Conservation (phyloP, 1,284 basidiomycete species). For the Pseudomicrostroma phylloplanum region DNA sequence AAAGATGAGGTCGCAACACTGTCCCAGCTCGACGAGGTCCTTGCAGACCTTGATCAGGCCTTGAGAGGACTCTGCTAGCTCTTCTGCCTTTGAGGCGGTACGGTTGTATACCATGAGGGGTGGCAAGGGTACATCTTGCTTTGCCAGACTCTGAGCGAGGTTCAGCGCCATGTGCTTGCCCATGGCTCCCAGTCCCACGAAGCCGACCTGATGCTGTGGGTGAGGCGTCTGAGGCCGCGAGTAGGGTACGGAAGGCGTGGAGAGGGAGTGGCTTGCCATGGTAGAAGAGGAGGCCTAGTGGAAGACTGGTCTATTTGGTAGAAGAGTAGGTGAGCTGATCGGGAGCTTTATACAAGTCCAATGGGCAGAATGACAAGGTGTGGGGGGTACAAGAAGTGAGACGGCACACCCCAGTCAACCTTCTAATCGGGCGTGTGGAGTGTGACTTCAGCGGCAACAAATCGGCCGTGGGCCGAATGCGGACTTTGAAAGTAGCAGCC, state of each 20-base stretch:
- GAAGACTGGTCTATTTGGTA: too few relatives aligned
- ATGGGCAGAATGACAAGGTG: too few relatives aligned
- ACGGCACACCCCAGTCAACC: too few relatives aligned
- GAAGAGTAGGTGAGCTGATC: too few relatives aligned
- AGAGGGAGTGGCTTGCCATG: not conserved
- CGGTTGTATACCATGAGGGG: constrained; percentile 62
- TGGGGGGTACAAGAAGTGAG: too few relatives aligned
- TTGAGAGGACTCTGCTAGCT: constrained; percentile 56
- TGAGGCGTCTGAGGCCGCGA: constrained; percentile 28
- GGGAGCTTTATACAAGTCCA: too few relatives aligned
- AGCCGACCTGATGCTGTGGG: constrained; percentile 34
- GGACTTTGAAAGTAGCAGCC: too few relatives aligned
- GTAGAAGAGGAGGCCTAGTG: too few relatives aligned
- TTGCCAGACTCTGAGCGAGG: constrained; percentile 58
- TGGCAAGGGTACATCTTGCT: constrained; percentile 25
- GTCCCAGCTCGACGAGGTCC: constrained; percentile 59
- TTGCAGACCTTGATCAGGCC: constrained; percentile 59
- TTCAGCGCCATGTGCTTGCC: constrained; percentile 69
- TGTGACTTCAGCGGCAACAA: too few relatives aligned
- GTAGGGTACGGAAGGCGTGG: constrained; percentile 19
- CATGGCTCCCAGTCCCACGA: constrained; percentile 55
- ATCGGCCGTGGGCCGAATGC: too few relatives aligned
- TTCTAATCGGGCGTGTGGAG: too few relatives aligned
- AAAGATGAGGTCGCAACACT: constrained; percentile 71
- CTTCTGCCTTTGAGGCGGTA: constrained; percentile 59